Base-by-base conservation (phyloP, 2,329 filamentous ascomycete genomes). In the Penicillium corylophilum region DNA sequence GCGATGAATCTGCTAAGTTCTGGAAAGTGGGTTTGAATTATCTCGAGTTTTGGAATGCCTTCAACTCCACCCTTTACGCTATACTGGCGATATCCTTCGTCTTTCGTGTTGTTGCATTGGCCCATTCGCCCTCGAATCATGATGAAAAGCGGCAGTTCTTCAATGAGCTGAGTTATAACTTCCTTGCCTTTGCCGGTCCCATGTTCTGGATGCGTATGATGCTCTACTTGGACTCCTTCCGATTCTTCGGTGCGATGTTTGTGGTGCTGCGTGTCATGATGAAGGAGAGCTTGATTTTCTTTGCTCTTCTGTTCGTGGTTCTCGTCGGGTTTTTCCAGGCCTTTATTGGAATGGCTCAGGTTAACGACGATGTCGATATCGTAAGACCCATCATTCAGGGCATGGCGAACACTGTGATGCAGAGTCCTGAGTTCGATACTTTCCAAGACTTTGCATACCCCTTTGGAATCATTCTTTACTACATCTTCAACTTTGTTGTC, bases 221-320 rank as follows among this genome's bases (percentile, higher is more conserved):
- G 56, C 82, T 99, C 6, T 99, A 96, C 68, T 83, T 99, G 16
- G 94, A 99, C 72, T 90, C 88, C 0, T 83, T 95, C 79, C 86
- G 89, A 49, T 99, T 99, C 78, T 99, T 99, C 65, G 94, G 94
- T 22, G 91, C 93, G 44, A 99, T 99, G 94, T 82, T 99, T 1
- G 93, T 99, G 2, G 92, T 99, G 2, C 79, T 99, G 40, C 95
- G 97, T 71, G 88, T 92, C 46, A 92, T 93, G 89, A 92, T 93
- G 88, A 90, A 90, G 66, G 88, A 93, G 71, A 95, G 89, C 0
- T 79, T 96, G 62, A 97, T 97, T 59, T 99, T 99, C 79, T 99
- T 99, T 66, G 90, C 92, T 1, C 79, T 99, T 16, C 80, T 99
- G 9, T 77, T 88, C 45, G 86, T 97, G 46, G 86, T 99, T 51